These are phyloP conservation scores for Lumnitzera racemosa DNA, from an alignment of 345 rosid species.

Conservation along the genomic window DNA sequence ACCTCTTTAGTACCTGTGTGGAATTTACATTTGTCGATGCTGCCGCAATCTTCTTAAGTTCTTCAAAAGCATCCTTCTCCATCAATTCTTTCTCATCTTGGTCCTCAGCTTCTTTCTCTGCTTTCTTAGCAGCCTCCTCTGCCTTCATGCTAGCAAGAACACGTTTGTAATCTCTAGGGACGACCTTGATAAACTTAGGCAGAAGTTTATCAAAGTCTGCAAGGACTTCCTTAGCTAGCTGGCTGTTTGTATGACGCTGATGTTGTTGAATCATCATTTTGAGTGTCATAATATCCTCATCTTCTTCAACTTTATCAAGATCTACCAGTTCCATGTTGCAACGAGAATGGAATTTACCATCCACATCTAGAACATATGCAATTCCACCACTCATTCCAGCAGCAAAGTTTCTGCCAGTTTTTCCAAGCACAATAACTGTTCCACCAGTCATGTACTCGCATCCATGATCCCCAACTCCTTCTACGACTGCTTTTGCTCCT, in stretches of 20 bases:
- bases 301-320: conserved; percentile 91
- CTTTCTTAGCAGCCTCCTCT: conserved; percentile 35
- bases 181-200: conserved; percentile 79
- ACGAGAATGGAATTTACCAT: conserved; percentile 68
- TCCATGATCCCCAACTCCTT: conserved; percentile 99
- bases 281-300: conserved; percentile 77
- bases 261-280: conserved; percentile 98
- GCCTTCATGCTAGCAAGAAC: conserved; percentile 70
- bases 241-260: conserved; percentile 84
- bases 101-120: conserved; percentile 44
- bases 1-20: conserved; percentile 25
- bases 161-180: conserved; percentile 96
- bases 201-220: conserved; percentile 68
- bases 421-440: conserved; percentile 89
- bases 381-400: conserved; percentile 99
- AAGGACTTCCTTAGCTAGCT: conserved; percentile 77
- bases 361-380: conserved; percentile 86
- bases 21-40: conserved; percentile 37
- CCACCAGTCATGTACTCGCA: conserved; percentile 99
- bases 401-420: conserved; percentile 97
- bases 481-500: conserved; percentile 96
- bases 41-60: conserved; percentile 84
- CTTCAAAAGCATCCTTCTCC: conserved; percentile 78
- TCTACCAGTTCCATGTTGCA: conserved; percentile 91
- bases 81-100: conserved; percentile 44